These are phyloP conservation scores for Actinomortierella wolfii DNA, from an alignment of 371 early-diverging fungal species.

Conservation along the genomic window DNA sequence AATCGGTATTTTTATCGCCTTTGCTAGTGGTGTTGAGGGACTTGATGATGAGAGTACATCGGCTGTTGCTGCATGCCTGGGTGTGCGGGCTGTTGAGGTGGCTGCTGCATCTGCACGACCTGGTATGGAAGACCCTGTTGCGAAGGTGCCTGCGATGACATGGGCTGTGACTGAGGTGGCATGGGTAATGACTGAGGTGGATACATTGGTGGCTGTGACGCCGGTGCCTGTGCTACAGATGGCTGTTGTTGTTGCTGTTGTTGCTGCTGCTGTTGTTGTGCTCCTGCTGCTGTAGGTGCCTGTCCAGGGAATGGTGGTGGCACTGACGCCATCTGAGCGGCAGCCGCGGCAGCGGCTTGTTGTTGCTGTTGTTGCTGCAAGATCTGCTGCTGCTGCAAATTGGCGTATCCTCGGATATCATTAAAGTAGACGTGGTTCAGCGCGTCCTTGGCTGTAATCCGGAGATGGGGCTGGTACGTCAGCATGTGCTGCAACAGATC, in stretches of 20 bases:
- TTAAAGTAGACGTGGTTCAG: conserved; percentile 83
- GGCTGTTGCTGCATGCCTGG: conserved; percentile 20
- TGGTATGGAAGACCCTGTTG: conserved; percentile 17
- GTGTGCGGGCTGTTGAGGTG: conserved; percentile 10
- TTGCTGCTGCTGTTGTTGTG: conserved; percentile 4
- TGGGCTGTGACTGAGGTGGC: conserved; percentile 13
- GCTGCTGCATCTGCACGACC: conserved; percentile 35
- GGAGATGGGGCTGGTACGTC: conserved; percentile 81
- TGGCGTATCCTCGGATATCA: conserved; percentile 53
- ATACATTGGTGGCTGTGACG: conserved; percentile 15
- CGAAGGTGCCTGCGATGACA: conserved; percentile 24
- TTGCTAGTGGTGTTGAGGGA: too few relatives aligned
- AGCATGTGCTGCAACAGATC: conserved; percentile 81
- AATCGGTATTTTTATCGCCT: too few relatives aligned
- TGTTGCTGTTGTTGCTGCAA: conserved; percentile 30
- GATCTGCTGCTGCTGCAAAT: conserved; percentile 33
- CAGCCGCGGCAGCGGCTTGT: conserved; percentile 16
- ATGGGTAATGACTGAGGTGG: conserved; percentile 7
- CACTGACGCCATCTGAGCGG: conserved; percentile 3
- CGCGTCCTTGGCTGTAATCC: conserved; percentile 89
- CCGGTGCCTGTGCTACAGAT: conserved; percentile 7
- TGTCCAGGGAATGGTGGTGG: too few relatives aligned
- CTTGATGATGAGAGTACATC: too few relatives aligned
- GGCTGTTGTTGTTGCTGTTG: conserved; percentile 10
- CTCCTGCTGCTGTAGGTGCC: conserved; percentile 11